Percentiles rank a stretch among this genome's conserved stretches.
Evolutionary conservation across 73 alveolate genomes (phyloP).

Genomic region (Paramecium octaurelia): DNA sequence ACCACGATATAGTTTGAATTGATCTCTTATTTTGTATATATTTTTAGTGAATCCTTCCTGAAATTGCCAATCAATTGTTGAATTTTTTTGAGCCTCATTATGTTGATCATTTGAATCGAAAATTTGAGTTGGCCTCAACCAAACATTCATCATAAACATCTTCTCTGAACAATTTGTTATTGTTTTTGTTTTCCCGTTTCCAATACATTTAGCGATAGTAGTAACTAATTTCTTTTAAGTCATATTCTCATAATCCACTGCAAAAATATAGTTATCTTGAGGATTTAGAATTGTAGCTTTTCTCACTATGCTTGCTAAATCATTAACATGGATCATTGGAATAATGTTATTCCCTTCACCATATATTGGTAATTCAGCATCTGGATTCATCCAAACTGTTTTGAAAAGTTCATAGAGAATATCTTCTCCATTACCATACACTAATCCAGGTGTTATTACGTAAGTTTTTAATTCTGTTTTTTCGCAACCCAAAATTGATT

Average conservation of each 20-base stretch:
- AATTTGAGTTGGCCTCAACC: constrained; percentile 26
- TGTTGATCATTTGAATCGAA: not conserved
- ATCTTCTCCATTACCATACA: constrained; percentile 48
- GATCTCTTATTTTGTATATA: constrained; percentile 69
- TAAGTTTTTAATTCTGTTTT: not conserved
- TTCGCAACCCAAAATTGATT: not conserved
- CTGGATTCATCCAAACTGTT: constrained; percentile 36
- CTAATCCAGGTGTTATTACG: not conserved
- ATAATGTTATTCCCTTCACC: constrained; percentile 69
- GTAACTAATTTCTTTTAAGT: constrained; percentile 2
- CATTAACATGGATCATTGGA: constrained; percentile 68
- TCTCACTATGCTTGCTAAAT: constrained; percentile 61
- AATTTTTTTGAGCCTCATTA: not conserved
- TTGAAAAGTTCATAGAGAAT: not conserved
- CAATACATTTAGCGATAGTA: not conserved
- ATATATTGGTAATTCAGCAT: constrained; percentile 20
- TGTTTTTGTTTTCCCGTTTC: not conserved
- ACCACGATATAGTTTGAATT: constrained; percentile 75
- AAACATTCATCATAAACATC: not conserved
- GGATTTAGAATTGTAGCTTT: constrained; percentile 28
- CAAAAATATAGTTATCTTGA: constrained; percentile 59
- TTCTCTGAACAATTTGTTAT: not conserved
- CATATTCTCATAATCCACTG: constrained; percentile 60
- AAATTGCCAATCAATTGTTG: constrained; percentile 66
- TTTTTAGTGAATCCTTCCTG: constrained; percentile 71